Conservation (phyloP, 805 yeast genomes). For the Cyberlindnera suaveolens region DNA sequence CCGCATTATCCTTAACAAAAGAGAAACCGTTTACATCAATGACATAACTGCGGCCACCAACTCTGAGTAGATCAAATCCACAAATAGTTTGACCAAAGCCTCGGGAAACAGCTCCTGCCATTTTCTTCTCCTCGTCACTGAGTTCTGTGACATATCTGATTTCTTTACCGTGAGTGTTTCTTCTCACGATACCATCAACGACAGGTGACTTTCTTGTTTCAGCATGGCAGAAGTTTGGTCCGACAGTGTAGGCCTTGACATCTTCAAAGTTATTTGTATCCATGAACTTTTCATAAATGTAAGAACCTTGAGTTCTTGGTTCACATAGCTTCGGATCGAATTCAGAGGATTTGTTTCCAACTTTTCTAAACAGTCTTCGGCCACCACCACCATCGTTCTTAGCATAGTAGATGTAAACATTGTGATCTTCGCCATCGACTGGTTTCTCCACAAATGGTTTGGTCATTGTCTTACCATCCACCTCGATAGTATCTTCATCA, state of each 20-base stretch:
- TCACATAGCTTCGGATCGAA: constrained; percentile 71
- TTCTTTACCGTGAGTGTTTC: constrained; percentile 97
- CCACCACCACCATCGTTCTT: constrained; percentile 96
- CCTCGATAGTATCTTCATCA: constrained; percentile 77
- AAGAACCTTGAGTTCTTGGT: constrained; percentile 89
- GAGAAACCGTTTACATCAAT: constrained; percentile 98
- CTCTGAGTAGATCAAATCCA: constrained; percentile 92
- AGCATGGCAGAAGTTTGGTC: constrained; percentile 87
- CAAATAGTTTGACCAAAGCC: constrained; percentile 91
- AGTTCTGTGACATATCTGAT: constrained; percentile 83
- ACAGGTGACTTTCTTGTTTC: constrained; percentile 98
- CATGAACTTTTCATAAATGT: constrained; percentile 89
- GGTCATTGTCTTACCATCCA: constrained; percentile 61
- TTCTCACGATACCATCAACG: constrained; percentile 96
- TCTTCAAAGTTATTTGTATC: constrained; percentile 98
- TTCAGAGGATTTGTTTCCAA: constrained; percentile 95
- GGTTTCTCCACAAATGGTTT: constrained; percentile 99
- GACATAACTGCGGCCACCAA: constrained; percentile 81
- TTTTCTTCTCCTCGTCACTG: constrained; percentile 63
- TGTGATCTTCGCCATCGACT: constrained; percentile 98
- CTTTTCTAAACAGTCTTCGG: constrained; percentile 85
- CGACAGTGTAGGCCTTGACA: constrained; percentile 97
- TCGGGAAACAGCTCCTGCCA: constrained; percentile 72
- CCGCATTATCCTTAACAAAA: constrained; percentile 86
- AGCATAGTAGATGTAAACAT: constrained; percentile 87